These are phyloP conservation scores for Pseudopithomyces chartarum DNA, from an alignment of 2,329 filamentous ascomycete species.

Conservation along the genomic window DNA sequence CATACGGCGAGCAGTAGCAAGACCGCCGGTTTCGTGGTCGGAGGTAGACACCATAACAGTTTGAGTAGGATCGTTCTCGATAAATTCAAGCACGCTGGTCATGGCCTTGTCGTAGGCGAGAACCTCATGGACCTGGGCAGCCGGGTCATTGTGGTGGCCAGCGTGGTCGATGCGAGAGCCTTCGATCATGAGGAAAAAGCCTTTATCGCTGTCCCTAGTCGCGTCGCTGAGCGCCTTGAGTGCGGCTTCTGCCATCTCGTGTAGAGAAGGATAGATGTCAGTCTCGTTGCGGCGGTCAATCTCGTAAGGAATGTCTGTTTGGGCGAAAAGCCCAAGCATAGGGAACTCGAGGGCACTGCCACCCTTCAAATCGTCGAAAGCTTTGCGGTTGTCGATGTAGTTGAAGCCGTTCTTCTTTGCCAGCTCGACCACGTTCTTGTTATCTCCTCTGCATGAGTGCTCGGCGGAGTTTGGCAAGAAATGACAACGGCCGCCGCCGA, in stretches of 20 bases:
- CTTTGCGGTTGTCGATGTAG: constrained; percentile 73
- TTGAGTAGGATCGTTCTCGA: constrained; percentile 73
- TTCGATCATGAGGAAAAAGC: constrained; percentile 99
- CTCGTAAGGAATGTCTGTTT: constrained; percentile 86
- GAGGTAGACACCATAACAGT: constrained; percentile 87
- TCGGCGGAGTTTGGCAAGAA: constrained; percentile 82
- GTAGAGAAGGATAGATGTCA: constrained; percentile 82
- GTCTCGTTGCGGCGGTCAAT: constrained; percentile 82
- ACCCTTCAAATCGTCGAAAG: constrained; percentile 74
- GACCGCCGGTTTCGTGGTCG: constrained; percentile 94
- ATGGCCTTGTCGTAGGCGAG: constrained; percentile 94
- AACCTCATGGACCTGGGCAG: constrained; percentile 74
- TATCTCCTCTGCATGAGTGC: constrained; percentile 82
- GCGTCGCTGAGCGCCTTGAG: constrained; percentile 79
- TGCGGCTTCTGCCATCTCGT: constrained; percentile 88
- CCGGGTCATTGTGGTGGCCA: constrained; percentile 66
- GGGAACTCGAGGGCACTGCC: constrained; percentile 76
- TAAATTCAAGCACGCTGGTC: constrained; percentile 79
- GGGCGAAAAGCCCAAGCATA: constrained; percentile 82
- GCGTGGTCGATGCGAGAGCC: constrained; percentile 96
- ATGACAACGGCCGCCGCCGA: constrained; percentile 91
- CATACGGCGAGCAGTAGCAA: constrained; percentile 78
- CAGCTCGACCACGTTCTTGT: constrained; percentile 73
- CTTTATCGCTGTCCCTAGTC: constrained; percentile 81
- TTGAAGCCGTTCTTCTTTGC: constrained; percentile 81